These are phyloP conservation scores for Aeschynomene evenia DNA, from an alignment of 306 rosid genomes.

Conservation along the genomic window DNA sequence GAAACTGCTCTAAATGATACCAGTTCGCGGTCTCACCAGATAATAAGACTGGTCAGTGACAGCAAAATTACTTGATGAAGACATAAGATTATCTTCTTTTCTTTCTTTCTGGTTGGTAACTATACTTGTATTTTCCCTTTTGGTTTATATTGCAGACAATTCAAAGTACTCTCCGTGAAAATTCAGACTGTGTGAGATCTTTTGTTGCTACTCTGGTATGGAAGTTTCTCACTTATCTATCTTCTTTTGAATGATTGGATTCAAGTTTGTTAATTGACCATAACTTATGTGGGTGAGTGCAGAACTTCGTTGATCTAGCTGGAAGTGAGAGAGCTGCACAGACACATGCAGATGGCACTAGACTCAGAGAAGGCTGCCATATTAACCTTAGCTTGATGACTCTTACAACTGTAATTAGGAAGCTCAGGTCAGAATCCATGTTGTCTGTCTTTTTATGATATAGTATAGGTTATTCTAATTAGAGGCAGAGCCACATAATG, in stretches of 20 bases:
- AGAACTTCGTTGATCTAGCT: conserved; percentile 99
- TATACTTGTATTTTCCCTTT: neutral
- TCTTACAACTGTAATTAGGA: conserved; percentile 98
- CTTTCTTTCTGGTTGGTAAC: neutral
- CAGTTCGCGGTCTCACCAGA: conserved; percentile 98
- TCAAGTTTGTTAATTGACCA: conserved; percentile 2
- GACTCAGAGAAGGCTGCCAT: conserved; percentile 99
- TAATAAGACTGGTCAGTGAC: conserved; percentile 82
- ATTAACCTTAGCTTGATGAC: conserved; percentile 99
- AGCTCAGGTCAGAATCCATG: conserved; percentile 73
- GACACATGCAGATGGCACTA: conserved; percentile 93
- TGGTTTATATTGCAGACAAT: conserved; percentile 61
- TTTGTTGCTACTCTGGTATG: conserved; percentile 95
- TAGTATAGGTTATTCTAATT: neutral
- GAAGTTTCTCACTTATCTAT: neutral
- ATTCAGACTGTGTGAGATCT: conserved; percentile 80
- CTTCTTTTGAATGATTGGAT: neutral
- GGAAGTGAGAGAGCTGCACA: conserved; percentile 99
- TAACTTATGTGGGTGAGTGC: conserved; percentile 23
- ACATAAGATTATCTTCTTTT: conserved; percentile 8
- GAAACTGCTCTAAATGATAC: conserved; percentile 96
- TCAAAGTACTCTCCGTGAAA: conserved; percentile 87
- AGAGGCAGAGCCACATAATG: neutral
- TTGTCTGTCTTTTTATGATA: neutral
- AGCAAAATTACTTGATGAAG: conserved; percentile 1